Evolutionary conservation across 768 basidiomycete species (phyloP).

Genomic region (Royoungia palumana): DNA sequence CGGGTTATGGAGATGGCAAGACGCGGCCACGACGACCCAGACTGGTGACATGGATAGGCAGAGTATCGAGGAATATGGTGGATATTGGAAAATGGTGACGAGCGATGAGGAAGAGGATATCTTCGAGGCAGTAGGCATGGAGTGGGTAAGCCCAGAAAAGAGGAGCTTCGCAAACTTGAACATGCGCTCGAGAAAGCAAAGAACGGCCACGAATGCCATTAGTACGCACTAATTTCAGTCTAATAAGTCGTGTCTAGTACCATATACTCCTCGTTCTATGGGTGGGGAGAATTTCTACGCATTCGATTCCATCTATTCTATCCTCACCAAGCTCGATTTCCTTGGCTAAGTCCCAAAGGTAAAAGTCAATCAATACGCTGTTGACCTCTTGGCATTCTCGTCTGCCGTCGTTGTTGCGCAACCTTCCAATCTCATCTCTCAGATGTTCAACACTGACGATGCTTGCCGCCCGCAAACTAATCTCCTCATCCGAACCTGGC

Average conservation of each 20-base stretch:
- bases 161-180: constrained; percentile 22
- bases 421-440: constrained; percentile 49
- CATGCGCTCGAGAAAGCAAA: constrained; percentile 2
- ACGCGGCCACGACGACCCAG: background rate
- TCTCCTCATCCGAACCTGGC: constrained; percentile 63
- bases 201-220: background rate
- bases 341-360: constrained; percentile 86
- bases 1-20: constrained; percentile 62
- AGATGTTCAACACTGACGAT: constrained; percentile 77
- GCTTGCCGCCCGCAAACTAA: constrained; percentile 78
- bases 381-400: constrained; percentile 37
- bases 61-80: constrained; percentile 10
- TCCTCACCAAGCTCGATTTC: constrained; percentile 62
- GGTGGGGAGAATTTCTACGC: constrained; percentile 56
- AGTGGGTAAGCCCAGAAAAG: constrained; percentile 26
- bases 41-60: constrained; percentile 2
- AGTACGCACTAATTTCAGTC: too few species aligned
- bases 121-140: constrained; percentile 24
- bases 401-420: constrained; percentile 30
- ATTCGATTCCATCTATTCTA: constrained; percentile 55
- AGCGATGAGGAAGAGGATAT: constrained; percentile 27
- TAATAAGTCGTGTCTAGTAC: constrained; percentile 50
- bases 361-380: constrained; percentile 88
- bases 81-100: constrained; percentile 23
- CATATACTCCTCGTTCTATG: constrained; percentile 83